phyloP scores from a whole-genome alignment of 805 yeast genomes.

The Nakazawaea wyomingensis region DNA sequence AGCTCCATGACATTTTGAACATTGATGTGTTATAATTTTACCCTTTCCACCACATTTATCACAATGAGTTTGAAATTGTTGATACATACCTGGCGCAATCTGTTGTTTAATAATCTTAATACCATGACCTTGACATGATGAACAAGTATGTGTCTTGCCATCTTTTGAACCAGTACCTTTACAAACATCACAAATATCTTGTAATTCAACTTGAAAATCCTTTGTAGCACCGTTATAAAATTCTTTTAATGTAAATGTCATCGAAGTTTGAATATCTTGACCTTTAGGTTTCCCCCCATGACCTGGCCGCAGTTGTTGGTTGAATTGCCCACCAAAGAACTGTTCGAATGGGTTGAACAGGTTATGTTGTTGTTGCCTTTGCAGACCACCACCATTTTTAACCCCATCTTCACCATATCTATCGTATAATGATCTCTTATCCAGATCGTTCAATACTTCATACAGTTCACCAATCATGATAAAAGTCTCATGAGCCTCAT shows the following conservation, averaged over 20 bases:
- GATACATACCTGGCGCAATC: conserved; percentile 87
- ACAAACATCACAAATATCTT: conserved; percentile 72
- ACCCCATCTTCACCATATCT: conserved; percentile 73
- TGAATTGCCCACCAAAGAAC: conserved; percentile 40
- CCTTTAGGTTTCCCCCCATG: conserved; percentile 51
- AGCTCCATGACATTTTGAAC: conserved; percentile 66
- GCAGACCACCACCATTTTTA: conserved; percentile 43
- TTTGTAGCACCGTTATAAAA: conserved; percentile 64
- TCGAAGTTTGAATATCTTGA: conserved; percentile 49
- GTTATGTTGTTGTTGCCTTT: conserved; percentile 32
- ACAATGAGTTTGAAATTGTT: conserved; percentile 76
- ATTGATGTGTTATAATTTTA: conserved; percentile 52
- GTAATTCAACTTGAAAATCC: conserved; percentile 61
- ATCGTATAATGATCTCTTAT: conserved; percentile 67
- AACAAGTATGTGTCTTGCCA: conserved; percentile 62
- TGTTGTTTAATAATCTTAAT: conserved; percentile 59
- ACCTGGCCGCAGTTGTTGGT: conserved; percentile 15
- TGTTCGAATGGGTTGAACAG: conserved; percentile 39
- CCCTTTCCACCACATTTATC: conserved; percentile 81
- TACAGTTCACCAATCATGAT: conserved; percentile 93
- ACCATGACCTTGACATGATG: conserved; percentile 73
- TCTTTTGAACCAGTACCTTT: conserved; percentile 84
- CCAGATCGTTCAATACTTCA: conserved; percentile 71
- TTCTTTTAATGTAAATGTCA: conserved; percentile 56
- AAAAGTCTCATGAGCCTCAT: conserved; percentile 79